A percentile compares a stretch with the other conserved stretches of the same genome.
Conservation (phyloP, 176 grass and related monocot species). For the Lolium rigidum region DNA sequence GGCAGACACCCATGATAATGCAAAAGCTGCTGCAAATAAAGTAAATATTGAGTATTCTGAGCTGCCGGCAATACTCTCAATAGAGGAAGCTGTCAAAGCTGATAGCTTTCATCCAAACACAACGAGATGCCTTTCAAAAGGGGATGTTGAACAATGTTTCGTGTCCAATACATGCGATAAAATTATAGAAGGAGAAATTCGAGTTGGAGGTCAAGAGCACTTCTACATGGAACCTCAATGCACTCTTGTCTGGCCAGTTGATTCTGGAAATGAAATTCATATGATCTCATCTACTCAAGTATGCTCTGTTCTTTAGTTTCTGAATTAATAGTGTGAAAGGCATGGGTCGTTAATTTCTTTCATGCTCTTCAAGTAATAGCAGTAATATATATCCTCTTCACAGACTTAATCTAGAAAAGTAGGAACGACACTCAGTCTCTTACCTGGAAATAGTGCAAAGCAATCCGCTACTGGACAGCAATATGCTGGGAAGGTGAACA, state of each 20-base stretch:
- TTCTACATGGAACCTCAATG: too few relatives aligned
- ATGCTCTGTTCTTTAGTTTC: background rate
- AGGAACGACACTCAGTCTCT: background rate
- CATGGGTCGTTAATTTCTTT: background rate
- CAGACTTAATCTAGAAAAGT: background rate
- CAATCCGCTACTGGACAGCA: background rate
- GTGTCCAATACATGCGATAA: too few relatives aligned
- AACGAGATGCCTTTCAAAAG: too few relatives aligned
- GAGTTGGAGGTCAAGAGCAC: too few relatives aligned
- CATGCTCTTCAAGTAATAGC: background rate
- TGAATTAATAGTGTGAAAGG: background rate
- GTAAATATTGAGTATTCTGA: slow-evolving; percentile 64
- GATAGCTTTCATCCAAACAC: too few relatives aligned
- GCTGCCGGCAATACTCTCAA: too few relatives aligned
- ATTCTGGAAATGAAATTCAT: too few relatives aligned
- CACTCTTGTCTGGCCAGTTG: too few relatives aligned
- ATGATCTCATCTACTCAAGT: too few relatives aligned
- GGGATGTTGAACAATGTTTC: too few relatives aligned
- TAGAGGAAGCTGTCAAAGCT: too few relatives aligned
- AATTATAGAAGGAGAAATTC: too few relatives aligned
- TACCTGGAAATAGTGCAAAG: slow-evolving; percentile 20
- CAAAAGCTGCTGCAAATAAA: slow-evolving; percentile 84
- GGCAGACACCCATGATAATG: slow-evolving; percentile 97
- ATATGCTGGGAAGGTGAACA: background rate
- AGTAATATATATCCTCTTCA: slow-evolving; percentile 3